Conservation (phyloP, 257 asterid species). For the Thymus mandschuricus region DNA sequence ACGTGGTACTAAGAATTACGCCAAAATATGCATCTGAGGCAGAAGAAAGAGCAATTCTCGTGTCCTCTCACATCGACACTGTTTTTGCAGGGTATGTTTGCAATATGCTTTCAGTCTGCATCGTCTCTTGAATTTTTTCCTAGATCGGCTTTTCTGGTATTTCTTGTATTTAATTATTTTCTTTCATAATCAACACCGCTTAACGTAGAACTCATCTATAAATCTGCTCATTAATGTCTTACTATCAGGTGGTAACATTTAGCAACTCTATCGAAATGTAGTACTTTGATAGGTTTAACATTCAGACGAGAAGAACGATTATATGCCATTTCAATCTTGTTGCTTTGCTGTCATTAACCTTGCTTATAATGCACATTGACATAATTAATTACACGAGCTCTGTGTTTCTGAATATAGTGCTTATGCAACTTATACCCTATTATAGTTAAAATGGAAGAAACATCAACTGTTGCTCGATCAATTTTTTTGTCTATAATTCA, state of each 20-base stretch:
- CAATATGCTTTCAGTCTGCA: constrained; percentile 7
- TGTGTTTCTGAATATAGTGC: no score
- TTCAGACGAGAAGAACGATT: neutral
- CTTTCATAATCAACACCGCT: constrained; percentile 9
- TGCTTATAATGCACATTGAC: no score
- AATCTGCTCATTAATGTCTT: neutral
- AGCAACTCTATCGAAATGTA: neutral
- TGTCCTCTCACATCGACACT: constrained; percentile 94
- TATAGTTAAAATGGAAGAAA: no score
- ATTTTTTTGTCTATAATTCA: constrained; percentile 34
- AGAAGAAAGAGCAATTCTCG: constrained; percentile 83
- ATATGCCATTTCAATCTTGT: neutral
- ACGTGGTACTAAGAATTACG: constrained; percentile 70
- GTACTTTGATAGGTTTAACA: neutral
- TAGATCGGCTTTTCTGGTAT: neutral
- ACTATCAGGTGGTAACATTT: neutral
- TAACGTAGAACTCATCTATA: neutral
- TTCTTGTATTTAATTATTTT: neutral
- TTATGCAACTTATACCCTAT: no score
- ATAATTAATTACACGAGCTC: no score
- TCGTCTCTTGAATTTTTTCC: neutral
- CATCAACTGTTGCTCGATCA: no score
- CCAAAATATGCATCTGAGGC: constrained; percentile 87
- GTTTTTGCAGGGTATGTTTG: constrained; percentile 77
- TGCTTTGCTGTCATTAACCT: no score